Percentiles rank a stretch among this genome's conserved stretches.
phyloP scores from a whole-genome alignment of 2,329 filamentous ascomycete species.

The Aureobasidium pullulans region DNA sequence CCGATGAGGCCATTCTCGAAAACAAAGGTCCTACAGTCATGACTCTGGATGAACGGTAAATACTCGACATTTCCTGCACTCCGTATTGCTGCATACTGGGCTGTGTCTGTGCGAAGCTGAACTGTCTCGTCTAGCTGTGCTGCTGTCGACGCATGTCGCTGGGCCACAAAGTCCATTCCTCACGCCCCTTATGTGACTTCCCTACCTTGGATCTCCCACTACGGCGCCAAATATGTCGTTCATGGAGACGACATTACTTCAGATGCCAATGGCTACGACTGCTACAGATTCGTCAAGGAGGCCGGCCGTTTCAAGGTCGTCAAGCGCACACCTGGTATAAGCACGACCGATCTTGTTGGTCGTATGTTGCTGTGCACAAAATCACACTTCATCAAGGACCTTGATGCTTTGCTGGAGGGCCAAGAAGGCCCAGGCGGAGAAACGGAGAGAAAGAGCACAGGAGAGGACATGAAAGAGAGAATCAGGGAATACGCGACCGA shows the following conservation, averaged over 20 bases:
- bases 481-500: conserved; percentile 85
- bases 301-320: conserved; percentile 93
- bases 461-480: conserved; percentile 63
- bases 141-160: conserved; percentile 89
- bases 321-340: conserved; percentile 91
- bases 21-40: conserved; percentile 99
- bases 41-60: conserved; percentile 73
- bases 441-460: conserved; percentile 58
- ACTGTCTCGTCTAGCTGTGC: conserved; percentile 43
- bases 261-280: conserved; percentile 87
- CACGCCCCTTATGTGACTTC: conserved; percentile 91
- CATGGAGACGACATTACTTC: conserved; percentile 97
- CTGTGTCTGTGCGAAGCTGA: background rate
- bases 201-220: conserved; percentile 88
- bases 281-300: conserved; percentile 94
- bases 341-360: conserved; percentile 94
- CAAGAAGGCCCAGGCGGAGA: conserved; percentile 63
- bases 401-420: conserved; percentile 61
- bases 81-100: background rate
- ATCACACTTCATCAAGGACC: conserved; percentile 69
- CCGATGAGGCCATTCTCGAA: conserved; percentile 87
- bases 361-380: conserved; percentile 96
- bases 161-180: conserved; percentile 78
- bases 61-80: background rate
- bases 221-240: conserved; percentile 90